These are phyloP conservation scores for Taiozyma sp. DNA, from an alignment of 1,139 yeast genomes.

Conservation along the genomic window DNA sequence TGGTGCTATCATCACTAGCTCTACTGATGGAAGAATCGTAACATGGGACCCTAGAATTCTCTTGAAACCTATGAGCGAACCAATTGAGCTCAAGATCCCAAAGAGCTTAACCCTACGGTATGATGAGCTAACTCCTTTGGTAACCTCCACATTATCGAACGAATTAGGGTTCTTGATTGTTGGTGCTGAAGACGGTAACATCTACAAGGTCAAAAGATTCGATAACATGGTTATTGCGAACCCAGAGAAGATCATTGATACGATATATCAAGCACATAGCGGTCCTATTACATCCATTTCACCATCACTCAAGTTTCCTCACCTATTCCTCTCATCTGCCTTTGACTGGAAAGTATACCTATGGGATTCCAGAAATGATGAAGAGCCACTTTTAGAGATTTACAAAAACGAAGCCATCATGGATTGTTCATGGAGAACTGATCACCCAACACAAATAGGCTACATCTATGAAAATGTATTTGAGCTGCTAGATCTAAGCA, in stretches of 20 bases:
- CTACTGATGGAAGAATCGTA: constrained; percentile 42
- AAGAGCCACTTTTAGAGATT: constrained; percentile 13
- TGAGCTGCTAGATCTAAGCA: constrained; percentile 19
- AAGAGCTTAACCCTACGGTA: constrained; percentile 22
- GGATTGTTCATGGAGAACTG: constrained; percentile 17
- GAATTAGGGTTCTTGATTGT: constrained; percentile 35
- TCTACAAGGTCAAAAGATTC: constrained; percentile 36
- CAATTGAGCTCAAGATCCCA: constrained; percentile 25
- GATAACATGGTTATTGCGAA: constrained; percentile 27
- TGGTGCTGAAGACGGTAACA: constrained; percentile 43
- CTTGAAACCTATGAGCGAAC: constrained; percentile 33
- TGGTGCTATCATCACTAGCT: constrained; percentile 34
- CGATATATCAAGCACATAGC: constrained; percentile 11
- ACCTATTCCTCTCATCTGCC: constrained; percentile 16
- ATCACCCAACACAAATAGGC: constrained; percentile 18
- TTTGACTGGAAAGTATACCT: constrained; percentile 22
- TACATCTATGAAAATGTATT: constrained; percentile 17
- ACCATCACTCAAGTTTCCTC: constrained; percentile 10
- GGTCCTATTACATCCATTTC: constrained; percentile 17
- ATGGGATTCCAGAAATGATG: constrained; percentile 17
- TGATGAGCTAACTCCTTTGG: constrained; percentile 36
- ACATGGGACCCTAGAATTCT: constrained; percentile 43
- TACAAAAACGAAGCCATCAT: constrained; percentile 19
- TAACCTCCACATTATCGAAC: constrained; percentile 26
- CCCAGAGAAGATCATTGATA: constrained; percentile 22